These are phyloP conservation scores for Aspergillus alliaceus DNA, from an alignment of 2,329 filamentous ascomycete genomes.

Conservation along the genomic window DNA sequence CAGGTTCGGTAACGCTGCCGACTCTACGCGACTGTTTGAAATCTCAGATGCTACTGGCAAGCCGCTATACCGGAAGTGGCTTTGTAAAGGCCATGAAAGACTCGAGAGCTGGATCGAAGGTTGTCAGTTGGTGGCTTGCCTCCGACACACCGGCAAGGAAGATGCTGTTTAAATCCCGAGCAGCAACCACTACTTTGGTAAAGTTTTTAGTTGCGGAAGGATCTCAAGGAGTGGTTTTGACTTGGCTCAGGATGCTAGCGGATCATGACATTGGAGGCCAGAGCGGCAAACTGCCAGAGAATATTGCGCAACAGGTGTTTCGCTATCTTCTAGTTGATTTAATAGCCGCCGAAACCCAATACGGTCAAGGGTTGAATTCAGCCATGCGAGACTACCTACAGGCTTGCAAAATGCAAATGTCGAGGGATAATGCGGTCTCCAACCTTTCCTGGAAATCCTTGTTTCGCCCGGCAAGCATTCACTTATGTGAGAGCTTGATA, in stretches of 20 bases:
- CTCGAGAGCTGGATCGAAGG: constrained; percentile 34
- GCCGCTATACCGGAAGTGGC: constrained; percentile 18
- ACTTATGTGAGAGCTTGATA: constrained; percentile 28
- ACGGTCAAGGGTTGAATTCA: constrained; percentile 33
- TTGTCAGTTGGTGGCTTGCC: constrained; percentile 43
- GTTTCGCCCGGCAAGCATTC: constrained; percentile 25
- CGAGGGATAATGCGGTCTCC: constrained; percentile 5
- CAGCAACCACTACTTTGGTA: constrained; percentile 25
- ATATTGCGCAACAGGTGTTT: constrained; percentile 22
- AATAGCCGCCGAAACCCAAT: constrained; percentile 33
- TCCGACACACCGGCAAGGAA: constrained; percentile 32
- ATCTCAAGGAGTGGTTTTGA: constrained; percentile 31
- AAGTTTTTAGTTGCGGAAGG: constrained; percentile 43
- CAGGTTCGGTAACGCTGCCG: constrained; percentile 31
- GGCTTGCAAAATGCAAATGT: constrained; percentile 23
- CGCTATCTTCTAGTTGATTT: constrained; percentile 30
- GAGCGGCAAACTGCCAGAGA: constrained; percentile 24
- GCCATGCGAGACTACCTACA: constrained; percentile 33
- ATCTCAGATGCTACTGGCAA: constrained; percentile 32
- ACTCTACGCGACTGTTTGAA: constrained; percentile 31
- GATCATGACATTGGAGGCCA: constrained; percentile 26
- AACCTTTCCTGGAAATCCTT: constrained; percentile 13
- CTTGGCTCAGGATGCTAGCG: constrained; percentile 37
- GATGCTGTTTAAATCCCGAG: constrained; percentile 30
- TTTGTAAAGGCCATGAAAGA: constrained; percentile 31